These are phyloP conservation scores for Fusarium sp. DNA, from an alignment of 2,329 filamentous ascomycete genomes.

Conservation along the genomic window DNA sequence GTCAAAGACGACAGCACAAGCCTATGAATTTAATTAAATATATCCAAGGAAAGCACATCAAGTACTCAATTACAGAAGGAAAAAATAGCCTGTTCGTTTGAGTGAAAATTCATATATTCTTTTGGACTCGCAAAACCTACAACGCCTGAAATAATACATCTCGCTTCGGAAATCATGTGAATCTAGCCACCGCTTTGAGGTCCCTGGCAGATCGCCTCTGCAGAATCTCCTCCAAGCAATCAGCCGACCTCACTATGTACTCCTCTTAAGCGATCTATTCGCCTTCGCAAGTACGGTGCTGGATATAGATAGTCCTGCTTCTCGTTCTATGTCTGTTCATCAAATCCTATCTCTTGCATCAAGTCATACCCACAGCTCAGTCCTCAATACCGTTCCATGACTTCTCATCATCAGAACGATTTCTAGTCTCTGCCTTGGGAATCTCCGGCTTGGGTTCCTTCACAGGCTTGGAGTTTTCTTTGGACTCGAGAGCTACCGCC, in stretches of 20 bases:
- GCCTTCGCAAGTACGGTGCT: conserved; percentile 2
- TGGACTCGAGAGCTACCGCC: conserved; percentile 44
- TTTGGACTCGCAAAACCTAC: conserved; percentile 13
- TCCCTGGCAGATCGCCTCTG: not conserved
- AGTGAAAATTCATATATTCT: conserved; percentile 16
- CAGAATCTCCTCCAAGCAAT: not conserved
- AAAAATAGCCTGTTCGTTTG: not conserved
- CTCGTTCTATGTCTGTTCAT: not conserved
- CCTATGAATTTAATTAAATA: conserved; percentile 4
- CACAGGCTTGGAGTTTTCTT: conserved; percentile 34
- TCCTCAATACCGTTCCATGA: conserved; percentile 61
- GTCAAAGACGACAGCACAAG: conserved; percentile 1
- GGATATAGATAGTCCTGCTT: conserved; percentile 6
- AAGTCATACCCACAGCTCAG: conserved; percentile 38
- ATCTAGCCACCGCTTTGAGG: conserved; percentile 30
- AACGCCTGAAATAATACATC: conserved; percentile 35
- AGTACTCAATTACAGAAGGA: not conserved
- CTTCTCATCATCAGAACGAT: conserved; percentile 56
- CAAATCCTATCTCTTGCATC: conserved; percentile 1
- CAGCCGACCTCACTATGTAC: conserved; percentile 1
- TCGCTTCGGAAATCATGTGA: conserved; percentile 31
- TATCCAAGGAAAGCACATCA: not conserved
- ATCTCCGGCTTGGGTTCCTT: conserved; percentile 28
- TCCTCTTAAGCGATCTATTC: not conserved
- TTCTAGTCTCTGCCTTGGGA: conserved; percentile 25